These are phyloP conservation scores for Nepenthes mirabilis DNA, from an alignment of 148 eudicot genomes.

Conservation along the genomic window DNA sequence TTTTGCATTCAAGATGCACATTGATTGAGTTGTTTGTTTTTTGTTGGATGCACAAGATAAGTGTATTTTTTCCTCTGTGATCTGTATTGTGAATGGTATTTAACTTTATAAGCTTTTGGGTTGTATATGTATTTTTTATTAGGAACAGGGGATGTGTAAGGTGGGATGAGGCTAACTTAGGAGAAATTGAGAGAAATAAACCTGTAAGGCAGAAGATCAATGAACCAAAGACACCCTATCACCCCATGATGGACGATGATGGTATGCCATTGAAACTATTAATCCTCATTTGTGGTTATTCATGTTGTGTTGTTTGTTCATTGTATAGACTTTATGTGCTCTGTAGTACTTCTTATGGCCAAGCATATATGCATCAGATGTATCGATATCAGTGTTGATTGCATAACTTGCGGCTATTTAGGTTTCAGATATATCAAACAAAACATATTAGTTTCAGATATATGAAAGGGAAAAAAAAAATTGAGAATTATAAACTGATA, in stretches of 20 bases:
- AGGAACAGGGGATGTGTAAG: conserved; percentile 52
- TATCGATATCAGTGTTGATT: too few species aligned
- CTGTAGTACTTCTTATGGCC: not conserved
- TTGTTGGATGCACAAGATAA: too few species aligned
- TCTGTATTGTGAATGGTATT: not conserved
- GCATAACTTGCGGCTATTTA: too few species aligned
- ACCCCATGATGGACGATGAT: conserved; percentile 68
- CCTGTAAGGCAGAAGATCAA: conserved; percentile 95
- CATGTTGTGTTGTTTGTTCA: not conserved
- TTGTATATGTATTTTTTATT: conserved; percentile 3
- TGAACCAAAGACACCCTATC: conserved; percentile 96
- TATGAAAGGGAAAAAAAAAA: too few species aligned
- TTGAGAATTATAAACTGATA: too few species aligned
- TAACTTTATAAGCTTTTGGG: too few species aligned
- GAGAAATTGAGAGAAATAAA: conserved; percentile 80
- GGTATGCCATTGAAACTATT: conserved; percentile 20
- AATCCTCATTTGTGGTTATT: not conserved
- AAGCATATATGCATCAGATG: too few species aligned
- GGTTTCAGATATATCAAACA: too few species aligned
- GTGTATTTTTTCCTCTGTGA: not conserved
- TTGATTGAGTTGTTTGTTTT: too few species aligned
- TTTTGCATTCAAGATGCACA: too few species aligned
- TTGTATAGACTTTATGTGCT: not conserved
- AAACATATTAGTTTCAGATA: too few species aligned
- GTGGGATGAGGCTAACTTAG: conserved; percentile 85